Conservation (phyloP, 768 basidiomycete genomes). For the Suillus sp. region DNA sequence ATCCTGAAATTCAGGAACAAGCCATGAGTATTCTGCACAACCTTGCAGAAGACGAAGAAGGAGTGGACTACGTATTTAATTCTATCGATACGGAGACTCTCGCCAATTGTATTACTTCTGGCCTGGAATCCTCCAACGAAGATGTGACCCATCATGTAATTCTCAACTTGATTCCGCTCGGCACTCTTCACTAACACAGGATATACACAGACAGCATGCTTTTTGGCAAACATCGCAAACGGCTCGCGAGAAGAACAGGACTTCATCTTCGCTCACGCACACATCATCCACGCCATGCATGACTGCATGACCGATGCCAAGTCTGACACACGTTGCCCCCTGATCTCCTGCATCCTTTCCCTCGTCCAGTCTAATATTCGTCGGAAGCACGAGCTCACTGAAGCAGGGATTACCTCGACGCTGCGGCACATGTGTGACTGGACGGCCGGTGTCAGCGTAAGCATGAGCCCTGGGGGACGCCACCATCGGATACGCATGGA, state of each 20-base stretch:
- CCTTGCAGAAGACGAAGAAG: constrained; percentile 63
- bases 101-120: constrained; percentile 46
- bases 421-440: constrained; percentile 46
- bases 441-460: constrained; percentile 24
- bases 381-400: constrained; percentile 41
- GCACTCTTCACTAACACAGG: constrained; percentile 1
- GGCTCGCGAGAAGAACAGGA: constrained; percentile 52
- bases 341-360: constrained; percentile 59
- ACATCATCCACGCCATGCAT: constrained; percentile 57
- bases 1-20: constrained; percentile 67
- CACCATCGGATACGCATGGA: constrained; percentile 47
- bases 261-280: constrained; percentile 51
- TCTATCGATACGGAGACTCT: constrained; percentile 52
- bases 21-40: constrained; percentile 68
- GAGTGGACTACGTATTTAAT: constrained; percentile 60
- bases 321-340: constrained; percentile 59
- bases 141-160: constrained; percentile 56
- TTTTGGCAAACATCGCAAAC: constrained; percentile 72
- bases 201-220: constrained; percentile 50
- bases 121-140: constrained; percentile 53
- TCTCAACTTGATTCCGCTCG: neutral
- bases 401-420: constrained; percentile 47
- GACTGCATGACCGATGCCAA: constrained; percentile 60
- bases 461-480: constrained; percentile 34
- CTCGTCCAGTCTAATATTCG: constrained; percentile 48